A percentile compares a stretch with the other conserved stretches of the same genome.
These are phyloP conservation scores for Chaetomium cochliodes DNA, from an alignment of 495 filamentous ascomycete genomes.

Conservation along the genomic window DNA sequence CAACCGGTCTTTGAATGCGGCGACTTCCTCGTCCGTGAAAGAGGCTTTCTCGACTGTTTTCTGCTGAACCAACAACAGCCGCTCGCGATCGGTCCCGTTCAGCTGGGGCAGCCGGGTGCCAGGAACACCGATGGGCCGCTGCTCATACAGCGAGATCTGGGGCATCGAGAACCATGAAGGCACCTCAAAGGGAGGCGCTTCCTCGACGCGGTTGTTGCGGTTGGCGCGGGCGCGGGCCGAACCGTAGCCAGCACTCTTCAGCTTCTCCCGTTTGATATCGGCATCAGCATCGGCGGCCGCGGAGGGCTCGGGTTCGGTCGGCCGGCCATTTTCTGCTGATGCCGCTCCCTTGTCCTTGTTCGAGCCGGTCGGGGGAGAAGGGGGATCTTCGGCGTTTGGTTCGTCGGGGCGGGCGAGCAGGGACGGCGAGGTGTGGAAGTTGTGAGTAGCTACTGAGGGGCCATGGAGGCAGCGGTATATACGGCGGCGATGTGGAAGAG, in stretches of 20 bases:
- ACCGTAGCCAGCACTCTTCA: conserved; percentile 33
- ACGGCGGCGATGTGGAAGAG: conserved; percentile 9
- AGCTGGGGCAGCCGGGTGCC: conserved; percentile 22
- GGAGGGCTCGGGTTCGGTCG: not conserved
- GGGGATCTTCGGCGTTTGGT: conserved; percentile 1
- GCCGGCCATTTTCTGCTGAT: conserved; percentile 2
- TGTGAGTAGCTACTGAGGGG: not conserved
- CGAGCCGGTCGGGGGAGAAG: not conserved
- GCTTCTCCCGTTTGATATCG: conserved; percentile 21
- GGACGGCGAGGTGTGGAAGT: conserved; percentile 29
- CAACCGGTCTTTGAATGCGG: conserved; percentile 13
- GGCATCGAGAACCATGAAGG: conserved; percentile 46
- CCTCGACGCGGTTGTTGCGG: conserved; percentile 41
- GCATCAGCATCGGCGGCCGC: conserved; percentile 4
- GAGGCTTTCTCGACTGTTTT: conserved; percentile 15
- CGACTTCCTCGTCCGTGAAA: conserved; percentile 24
- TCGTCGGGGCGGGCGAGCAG: conserved; percentile 21
- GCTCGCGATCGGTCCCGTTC: conserved; percentile 16
- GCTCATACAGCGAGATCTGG: conserved; percentile 33
- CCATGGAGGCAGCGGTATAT: not conserved
- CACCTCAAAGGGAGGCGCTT: conserved; percentile 44
- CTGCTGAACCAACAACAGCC: conserved; percentile 17
- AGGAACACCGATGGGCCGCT: conserved; percentile 21
- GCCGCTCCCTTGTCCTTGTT: conserved; percentile 13
- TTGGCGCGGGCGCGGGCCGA: conserved; percentile 40